These are phyloP conservation scores for Trametes gibbosa DNA, from an alignment of 768 basidiomycete genomes.

Conservation along the genomic window DNA sequence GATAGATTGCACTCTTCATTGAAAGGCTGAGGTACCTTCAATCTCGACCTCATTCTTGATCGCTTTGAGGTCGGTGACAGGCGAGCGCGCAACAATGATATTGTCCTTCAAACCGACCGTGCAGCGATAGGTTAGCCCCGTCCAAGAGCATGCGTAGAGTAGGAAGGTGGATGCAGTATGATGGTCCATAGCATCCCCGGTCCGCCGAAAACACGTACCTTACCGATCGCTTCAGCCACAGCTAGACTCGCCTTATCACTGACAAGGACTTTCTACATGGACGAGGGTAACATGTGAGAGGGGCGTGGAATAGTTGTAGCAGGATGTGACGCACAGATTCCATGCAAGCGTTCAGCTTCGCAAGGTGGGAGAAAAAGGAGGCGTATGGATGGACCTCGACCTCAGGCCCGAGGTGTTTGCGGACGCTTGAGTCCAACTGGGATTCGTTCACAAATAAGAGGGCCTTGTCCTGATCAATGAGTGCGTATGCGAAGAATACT, in stretches of 20 bases:
- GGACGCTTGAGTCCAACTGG: conserved; percentile 48
- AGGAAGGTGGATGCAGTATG: not conserved
- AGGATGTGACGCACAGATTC: conserved; percentile 22
- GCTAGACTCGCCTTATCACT: conserved; percentile 80
- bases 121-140: conserved; percentile 23
- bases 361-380: conserved; percentile 60
- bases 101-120: conserved; percentile 45
- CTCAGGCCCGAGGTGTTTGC: conserved; percentile 49
- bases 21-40: conserved; percentile 29
- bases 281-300: not conserved
- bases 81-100: conserved; percentile 61
- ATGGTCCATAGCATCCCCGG: not conserved
- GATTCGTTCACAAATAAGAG: conserved; percentile 65
- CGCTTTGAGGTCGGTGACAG: conserved; percentile 74
- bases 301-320: not conserved
- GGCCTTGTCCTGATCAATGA: conserved; percentile 57
- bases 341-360: conserved; percentile 33
- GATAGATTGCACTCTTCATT: not conserved
- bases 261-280: conserved; percentile 65
- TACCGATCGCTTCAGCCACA: conserved; percentile 74
- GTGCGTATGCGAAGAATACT: conserved; percentile 93
- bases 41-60: conserved; percentile 81
- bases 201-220: conserved; percentile 39
- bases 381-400: conserved; percentile 74
- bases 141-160: not conserved